phyloP scores from a whole-genome alignment of 306 rosid species.

The Lotus japonicus region DNA sequence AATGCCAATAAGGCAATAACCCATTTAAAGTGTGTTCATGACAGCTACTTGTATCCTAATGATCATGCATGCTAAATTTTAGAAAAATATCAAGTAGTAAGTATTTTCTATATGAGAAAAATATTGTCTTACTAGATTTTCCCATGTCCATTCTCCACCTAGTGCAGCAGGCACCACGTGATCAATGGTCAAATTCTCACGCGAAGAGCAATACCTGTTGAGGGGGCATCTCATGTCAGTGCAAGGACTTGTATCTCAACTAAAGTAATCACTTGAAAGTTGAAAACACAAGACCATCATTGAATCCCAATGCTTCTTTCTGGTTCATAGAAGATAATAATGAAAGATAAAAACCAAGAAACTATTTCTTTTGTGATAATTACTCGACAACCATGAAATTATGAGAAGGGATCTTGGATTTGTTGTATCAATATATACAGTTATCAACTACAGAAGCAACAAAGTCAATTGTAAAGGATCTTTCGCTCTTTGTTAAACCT shows the following conservation, averaged over 20 bases:
- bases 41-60: neutral
- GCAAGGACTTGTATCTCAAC: conserved; percentile 15
- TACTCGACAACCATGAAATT: conserved; percentile 10
- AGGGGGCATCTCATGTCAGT: conserved; percentile 20
- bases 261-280: neutral
- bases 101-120: neutral
- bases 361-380: neutral
- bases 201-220: conserved; percentile 80
- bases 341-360: conserved; percentile 7
- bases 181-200: conserved; percentile 86
- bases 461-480: neutral
- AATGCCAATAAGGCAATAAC: too few species aligned
- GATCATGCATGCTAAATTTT: neutral
- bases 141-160: conserved; percentile 97
- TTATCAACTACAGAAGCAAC: neutral
- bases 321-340: neutral
- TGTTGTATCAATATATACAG: neutral
- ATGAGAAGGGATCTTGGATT: neutral
- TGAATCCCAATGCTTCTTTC: neutral
- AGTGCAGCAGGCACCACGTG: conserved; percentile 69
- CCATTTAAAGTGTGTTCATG: neutral
- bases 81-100: neutral
- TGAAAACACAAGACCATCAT: neutral
- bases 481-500: neutral
- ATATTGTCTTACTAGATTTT: conserved; percentile 64